phyloP scores from a whole-genome alignment of 2,329 filamentous ascomycete genomes.

The Trichoderma semiorbis region DNA sequence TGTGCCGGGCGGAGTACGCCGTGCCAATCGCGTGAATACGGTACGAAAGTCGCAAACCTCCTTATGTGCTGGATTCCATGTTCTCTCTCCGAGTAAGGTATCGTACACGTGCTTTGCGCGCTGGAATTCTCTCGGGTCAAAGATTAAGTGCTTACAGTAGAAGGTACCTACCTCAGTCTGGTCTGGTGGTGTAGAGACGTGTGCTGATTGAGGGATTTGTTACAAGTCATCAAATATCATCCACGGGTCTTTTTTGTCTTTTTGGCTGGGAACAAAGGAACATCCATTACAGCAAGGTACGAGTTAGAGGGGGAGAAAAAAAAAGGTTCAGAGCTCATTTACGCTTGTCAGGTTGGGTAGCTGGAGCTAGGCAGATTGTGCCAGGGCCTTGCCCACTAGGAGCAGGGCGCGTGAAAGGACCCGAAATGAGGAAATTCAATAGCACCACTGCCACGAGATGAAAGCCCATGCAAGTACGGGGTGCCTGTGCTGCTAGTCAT shows the following conservation, averaged over 20 bases:
- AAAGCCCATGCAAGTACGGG: slow-evolving; percentile 16
- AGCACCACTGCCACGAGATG: slow-evolving; percentile 17
- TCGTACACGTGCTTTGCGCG: neutral
- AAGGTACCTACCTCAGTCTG: neutral
- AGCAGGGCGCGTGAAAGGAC: neutral
- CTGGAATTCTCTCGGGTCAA: neutral
- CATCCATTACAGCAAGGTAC: neutral
- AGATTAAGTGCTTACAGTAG: slow-evolving; percentile 5
- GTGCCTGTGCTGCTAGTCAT: slow-evolving; percentile 7
- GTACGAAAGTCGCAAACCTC: neutral
- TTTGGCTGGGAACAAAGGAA: neutral
- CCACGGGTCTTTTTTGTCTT: neutral
- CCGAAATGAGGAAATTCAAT: slow-evolving; percentile 14
- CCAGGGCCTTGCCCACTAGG: neutral
- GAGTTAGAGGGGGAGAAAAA: neutral
- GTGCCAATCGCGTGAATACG: neutral
- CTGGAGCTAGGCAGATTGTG: neutral
- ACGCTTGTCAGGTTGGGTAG: neutral
- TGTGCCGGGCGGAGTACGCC: neutral
- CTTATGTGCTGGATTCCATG: neutral
- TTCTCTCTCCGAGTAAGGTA: neutral
- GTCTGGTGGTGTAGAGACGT: neutral
- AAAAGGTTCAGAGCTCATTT: neutral
- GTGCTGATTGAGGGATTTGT: neutral
- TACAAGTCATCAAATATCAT: neutral